Evolutionary conservation across 1,284 basidiomycete genomes (phyloP), one percentile per base, ranked within the genome.

Genomic region (Malassezia globosa): DNA sequence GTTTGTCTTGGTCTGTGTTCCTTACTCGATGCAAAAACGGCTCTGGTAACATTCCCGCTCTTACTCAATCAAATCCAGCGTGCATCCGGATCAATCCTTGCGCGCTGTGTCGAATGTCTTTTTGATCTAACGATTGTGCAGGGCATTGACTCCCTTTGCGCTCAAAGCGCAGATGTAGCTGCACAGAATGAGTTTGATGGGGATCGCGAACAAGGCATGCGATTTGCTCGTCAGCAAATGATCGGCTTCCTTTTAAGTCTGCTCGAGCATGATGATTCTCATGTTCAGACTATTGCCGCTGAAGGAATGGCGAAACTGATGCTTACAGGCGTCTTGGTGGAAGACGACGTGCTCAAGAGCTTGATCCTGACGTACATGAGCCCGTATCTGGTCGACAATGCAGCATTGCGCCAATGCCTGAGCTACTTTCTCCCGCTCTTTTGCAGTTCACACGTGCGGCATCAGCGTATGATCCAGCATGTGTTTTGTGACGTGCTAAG

Each of bases 381-480:
- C 0, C 86, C 87, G 1, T 82, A 86, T 51, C 94, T 88, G 0
- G 77, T 76, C 11, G 79, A 82, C 33, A 96, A 95, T 66, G 83
- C 85, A 63, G 80, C 87, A 55, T 75, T 96, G 24, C 77, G 88
- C 46, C 92, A 96, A 73, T 95, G 89, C 69, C 75, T 97, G 22
- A 83, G 87, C 16, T 96, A 96, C 74, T 96, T 96, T 77, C 83
- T 97, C 74, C 88, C 89, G 0, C 82, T 89, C 0, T 96, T 87
- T 70, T 87, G 86, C 72, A 90, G 85, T 71, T 87, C 87, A 1
- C 83, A 84, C 0, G 73, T 81, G 2, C 73, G 72, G 14, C 92
- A 95, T 66, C 90, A 95, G 74, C 74, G 78, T 10, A 76, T 81
- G 21, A 81, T 92, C 77, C 82, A 82, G 61, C 78, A 81, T 58